Percentiles rank a stretch among this genome's conserved stretches.
Evolutionary conservation across 306 rosid genomes (phyloP).

Genomic region (Hippophae tibetana): DNA sequence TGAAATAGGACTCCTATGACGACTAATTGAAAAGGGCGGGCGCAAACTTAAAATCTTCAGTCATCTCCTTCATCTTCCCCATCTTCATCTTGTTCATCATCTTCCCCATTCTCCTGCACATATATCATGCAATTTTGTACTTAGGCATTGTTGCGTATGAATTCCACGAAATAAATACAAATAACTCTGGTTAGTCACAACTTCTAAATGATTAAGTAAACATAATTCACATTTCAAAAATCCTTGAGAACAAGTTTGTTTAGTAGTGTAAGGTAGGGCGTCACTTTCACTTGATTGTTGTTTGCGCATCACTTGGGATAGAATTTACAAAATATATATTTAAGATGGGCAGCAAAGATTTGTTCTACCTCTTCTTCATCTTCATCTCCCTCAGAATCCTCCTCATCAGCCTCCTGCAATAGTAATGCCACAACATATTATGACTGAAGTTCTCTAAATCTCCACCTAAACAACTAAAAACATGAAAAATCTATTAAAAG

Average conservation of each 20-base stretch:
- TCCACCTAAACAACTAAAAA: background rate
- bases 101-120: slow-evolving; percentile 27
- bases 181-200: background rate
- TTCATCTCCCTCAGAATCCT: slow-evolving; percentile 41
- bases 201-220: background rate
- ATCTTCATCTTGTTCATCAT: background rate
- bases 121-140: background rate
- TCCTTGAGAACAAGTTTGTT: too few relatives aligned
- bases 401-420: slow-evolving; percentile 56
- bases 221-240: too few relatives aligned
- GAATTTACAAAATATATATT: background rate
- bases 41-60: slow-evolving; percentile 9
- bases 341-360: background rate
- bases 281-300: background rate
- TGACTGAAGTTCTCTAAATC: background rate
- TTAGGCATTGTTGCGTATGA: background rate
- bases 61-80: slow-evolving; percentile 16
- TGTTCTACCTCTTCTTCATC: slow-evolving; percentile 34
- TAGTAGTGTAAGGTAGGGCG: background rate
- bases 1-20: background rate
- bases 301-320: background rate
- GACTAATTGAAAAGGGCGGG: background rate
- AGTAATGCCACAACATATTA: slow-evolving; percentile 1
- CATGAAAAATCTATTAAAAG: background rate
- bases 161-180: background rate